phyloP scores from a whole-genome alignment of 352 stramenopile genomes.

The Globisporangium takayamanum region DNA sequence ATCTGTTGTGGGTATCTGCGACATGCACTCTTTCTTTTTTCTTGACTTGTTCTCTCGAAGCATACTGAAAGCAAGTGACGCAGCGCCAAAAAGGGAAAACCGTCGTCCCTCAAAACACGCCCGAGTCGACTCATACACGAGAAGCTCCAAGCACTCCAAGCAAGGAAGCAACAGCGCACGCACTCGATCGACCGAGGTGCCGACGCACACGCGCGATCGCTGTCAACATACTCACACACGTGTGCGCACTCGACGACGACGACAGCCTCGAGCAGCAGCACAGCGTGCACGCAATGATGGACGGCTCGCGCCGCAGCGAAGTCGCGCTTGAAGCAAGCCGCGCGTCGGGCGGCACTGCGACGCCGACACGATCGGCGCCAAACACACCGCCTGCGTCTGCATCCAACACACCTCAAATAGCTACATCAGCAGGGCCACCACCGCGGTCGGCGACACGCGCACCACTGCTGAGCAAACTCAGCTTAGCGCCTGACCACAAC shows the following conservation, averaged over 20 bases:
- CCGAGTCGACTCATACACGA: too few relatives aligned
- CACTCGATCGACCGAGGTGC: too few relatives aligned
- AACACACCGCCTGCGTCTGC: constrained; percentile 8
- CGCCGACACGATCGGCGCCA: constrained; percentile 9
- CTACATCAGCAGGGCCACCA: background rate
- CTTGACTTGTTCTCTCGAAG: background rate
- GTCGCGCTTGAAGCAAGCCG: constrained; percentile 10
- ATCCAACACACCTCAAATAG: background rate
- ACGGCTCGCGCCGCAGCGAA: constrained; percentile 16
- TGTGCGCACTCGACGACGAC: background rate
- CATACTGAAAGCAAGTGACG: background rate
- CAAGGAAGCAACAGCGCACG: too few relatives aligned
- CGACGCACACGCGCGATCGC: too few relatives aligned
- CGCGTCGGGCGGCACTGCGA: constrained; percentile 7
- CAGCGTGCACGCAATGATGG: constrained; percentile 1
- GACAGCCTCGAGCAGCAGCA: background rate
- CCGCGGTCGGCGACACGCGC: constrained; percentile 13
- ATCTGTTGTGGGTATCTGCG: background rate
- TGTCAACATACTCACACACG: background rate
- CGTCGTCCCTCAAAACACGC: too few relatives aligned
- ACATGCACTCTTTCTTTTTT: background rate
- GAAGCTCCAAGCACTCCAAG: too few relatives aligned
- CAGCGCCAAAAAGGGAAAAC: too few relatives aligned
- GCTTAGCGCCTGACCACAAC: constrained; percentile 27
- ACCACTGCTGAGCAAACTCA: constrained; percentile 31